A percentile compares a stretch with the other conserved stretches of the same genome.
These are phyloP conservation scores for Cyphellophora europaea DNA, from an alignment of 2,329 filamentous ascomycete genomes.

Conservation along the genomic window DNA sequence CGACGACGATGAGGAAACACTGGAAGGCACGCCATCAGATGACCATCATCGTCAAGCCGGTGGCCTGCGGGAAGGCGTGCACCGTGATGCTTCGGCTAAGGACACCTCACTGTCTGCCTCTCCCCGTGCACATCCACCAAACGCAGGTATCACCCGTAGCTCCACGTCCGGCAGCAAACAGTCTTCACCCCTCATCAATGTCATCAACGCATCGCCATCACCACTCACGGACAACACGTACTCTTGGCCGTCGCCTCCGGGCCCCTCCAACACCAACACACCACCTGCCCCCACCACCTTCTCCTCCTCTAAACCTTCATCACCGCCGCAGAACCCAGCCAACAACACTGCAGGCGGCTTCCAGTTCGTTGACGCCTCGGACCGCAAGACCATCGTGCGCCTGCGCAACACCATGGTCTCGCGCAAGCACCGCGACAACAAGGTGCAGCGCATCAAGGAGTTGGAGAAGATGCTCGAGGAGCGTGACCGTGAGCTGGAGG, in stretches of 20 bases:
- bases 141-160: not conserved
- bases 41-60: no score
- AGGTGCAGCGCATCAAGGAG: conserved; percentile 17
- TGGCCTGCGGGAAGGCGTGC: no score
- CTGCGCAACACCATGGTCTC: conserved; percentile 19
- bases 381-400: conserved; percentile 17
- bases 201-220: not conserved
- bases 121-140: not conserved
- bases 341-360: conserved; percentile 6
- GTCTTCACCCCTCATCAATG: not conserved
- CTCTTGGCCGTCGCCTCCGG: not conserved
- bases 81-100: not conserved
- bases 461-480: conserved; percentile 16
- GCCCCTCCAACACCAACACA: not conserved
- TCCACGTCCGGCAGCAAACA: not conserved
- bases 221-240: not conserved
- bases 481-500: conserved; percentile 11
- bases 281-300: not conserved
- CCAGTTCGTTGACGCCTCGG: conserved; percentile 18
- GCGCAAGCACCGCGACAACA: conserved; percentile 18
- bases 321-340: not conserved
- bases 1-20: not conserved
- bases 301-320: not conserved
- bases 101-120: not conserved
- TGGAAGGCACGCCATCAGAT: not conserved